Conservation (phyloP, 2,329 filamentous ascomycete species). For the Penicillium sp. region DNA sequence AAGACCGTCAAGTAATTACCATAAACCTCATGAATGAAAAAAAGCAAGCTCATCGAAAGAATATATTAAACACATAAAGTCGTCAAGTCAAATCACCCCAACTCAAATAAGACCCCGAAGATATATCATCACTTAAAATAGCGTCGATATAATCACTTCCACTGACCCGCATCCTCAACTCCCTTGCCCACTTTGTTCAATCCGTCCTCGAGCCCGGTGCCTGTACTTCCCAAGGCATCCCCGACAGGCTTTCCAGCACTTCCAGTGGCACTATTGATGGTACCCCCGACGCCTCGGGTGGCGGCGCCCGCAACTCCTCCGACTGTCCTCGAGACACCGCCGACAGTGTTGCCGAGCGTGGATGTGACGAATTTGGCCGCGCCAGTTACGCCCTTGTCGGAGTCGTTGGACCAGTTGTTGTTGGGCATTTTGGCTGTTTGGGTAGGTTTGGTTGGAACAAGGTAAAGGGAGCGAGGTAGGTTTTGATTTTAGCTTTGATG, state of each 20-base stretch:
- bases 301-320: constrained; percentile 62
- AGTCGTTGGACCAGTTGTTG: constrained; percentile 9
- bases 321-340: constrained; percentile 59
- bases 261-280: constrained; percentile 59
- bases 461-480: background rate
- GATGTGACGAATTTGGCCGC: constrained; percentile 61
- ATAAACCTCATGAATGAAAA: background rate
- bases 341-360: constrained; percentile 60
- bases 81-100: background rate
- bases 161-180: constrained; percentile 63
- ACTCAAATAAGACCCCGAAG: background rate
- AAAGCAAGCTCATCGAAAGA: background rate
- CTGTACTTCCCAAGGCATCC: constrained; percentile 59
- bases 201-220: constrained; percentile 60
- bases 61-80: background rate
- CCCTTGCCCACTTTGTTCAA: constrained; percentile 57
- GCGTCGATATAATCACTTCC: constrained; percentile 36
- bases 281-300: constrained; percentile 62
- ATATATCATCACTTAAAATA: background rate
- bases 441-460: background rate
- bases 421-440: constrained; percentile 9
- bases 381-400: constrained; percentile 52
- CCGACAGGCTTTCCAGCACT: constrained; percentile 61
- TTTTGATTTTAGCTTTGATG: background rate
- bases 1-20: background rate